Conservation (phyloP, 192 early-diverging fungal genomes). For the Backusella tuberculispora region DNA sequence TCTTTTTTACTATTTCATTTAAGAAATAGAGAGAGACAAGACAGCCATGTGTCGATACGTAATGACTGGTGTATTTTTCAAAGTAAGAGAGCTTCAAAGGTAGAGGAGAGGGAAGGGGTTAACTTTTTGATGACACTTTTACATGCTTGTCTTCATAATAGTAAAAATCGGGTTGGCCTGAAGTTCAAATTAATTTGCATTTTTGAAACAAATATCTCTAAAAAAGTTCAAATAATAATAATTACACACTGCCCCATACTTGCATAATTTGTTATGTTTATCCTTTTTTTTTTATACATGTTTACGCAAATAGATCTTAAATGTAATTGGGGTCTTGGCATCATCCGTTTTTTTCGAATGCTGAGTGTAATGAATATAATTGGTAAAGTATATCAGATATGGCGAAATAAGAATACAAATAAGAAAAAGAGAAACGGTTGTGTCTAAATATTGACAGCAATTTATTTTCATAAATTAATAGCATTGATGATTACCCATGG, state of each 20-base stretch:
- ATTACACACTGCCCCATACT: not conserved
- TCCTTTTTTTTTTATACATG: not conserved
- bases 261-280: not conserved
- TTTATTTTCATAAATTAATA: too few relatives aligned
- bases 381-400: too few relatives aligned
- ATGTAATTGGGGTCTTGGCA: too few relatives aligned
- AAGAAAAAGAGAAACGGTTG: too few relatives aligned
- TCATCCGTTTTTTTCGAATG: too few relatives aligned
- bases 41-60: not conserved
- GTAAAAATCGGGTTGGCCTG: not conserved
- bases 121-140: not conserved
- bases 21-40: not conserved
- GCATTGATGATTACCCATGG: too few relatives aligned
- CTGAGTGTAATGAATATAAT: too few relatives aligned
- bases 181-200: not conserved
- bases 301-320: not conserved
- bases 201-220: conserved; percentile 1
- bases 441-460: too few relatives aligned
- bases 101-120: too few relatives aligned
- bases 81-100: not conserved
- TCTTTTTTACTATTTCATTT: not conserved
- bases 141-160: not conserved
- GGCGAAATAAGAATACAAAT: too few relatives aligned
- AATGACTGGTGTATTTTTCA: not conserved
- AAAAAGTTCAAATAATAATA: not conserved